Conservation (phyloP, 169 alveolate species). For the Babesia sp. region DNA sequence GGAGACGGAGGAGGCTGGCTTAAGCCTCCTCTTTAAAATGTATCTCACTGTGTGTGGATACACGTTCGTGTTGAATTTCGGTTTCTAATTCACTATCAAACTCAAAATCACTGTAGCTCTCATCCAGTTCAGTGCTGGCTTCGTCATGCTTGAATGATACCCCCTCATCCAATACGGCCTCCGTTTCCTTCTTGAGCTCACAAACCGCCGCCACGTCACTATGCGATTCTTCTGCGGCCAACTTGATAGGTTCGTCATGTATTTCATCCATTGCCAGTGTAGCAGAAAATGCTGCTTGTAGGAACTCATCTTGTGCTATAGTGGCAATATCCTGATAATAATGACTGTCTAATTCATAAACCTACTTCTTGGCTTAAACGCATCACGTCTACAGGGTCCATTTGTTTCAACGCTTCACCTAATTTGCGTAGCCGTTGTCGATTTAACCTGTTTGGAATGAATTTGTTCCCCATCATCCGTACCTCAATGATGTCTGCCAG, state of each 20-base stretch:
- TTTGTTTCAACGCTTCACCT: background rate
- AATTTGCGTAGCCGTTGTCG: constrained; percentile 44
- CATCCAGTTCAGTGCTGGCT: background rate
- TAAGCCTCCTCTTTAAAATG: background rate
- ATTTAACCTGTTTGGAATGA: constrained; percentile 28
- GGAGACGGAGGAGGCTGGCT: constrained; percentile 26
- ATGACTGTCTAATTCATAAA: too few relatives aligned
- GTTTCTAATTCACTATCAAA: background rate
- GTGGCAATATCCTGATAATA: constrained; percentile 43
- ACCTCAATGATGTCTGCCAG: constrained; percentile 73
- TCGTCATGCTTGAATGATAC: background rate
- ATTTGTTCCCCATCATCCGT: background rate
- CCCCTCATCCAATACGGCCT: background rate
- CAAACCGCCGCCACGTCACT: constrained; percentile 14
- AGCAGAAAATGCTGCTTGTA: constrained; percentile 39
- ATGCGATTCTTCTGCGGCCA: background rate
- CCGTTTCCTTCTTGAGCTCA: background rate
- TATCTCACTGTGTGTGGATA: background rate
- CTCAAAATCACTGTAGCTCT: background rate
- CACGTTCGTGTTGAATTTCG: background rate
- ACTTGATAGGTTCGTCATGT: constrained; percentile 63
- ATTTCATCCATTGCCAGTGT: constrained; percentile 56
- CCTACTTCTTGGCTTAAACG: constrained; percentile 33
- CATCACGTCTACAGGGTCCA: constrained; percentile 62
- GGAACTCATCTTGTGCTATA: constrained; percentile 58